Evolutionary conservation across 306 rosid genomes (phyloP).

Genomic region (Rosa multiflora): DNA sequence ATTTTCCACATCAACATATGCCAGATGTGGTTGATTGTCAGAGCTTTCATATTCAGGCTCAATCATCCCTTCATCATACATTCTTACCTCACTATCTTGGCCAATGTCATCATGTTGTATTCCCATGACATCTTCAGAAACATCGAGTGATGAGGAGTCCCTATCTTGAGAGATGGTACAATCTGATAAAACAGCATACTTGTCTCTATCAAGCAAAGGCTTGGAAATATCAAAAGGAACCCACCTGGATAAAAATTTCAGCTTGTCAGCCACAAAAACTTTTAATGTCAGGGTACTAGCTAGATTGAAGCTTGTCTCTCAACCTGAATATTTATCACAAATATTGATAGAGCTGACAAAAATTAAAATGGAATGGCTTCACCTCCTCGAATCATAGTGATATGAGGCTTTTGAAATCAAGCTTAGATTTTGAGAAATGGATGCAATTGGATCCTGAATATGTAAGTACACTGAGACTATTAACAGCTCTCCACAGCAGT

Average conservation of each 20-base stretch:
- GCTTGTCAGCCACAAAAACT: conserved; percentile 33
- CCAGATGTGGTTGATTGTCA: conserved; percentile 47
- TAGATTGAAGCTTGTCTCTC: background rate
- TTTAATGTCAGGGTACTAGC: background rate
- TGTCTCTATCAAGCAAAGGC: conserved; percentile 75
- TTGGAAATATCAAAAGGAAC: conserved; percentile 62
- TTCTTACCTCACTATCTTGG: conserved; percentile 42
- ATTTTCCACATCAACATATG: conserved; percentile 38
- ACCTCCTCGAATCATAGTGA: background rate
- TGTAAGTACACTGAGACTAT: background rate
- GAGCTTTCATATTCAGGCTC: conserved; percentile 55
- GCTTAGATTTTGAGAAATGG: background rate
- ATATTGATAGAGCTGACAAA: background rate
- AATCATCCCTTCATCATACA: conserved; percentile 54
- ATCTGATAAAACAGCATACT: conserved; percentile 76
- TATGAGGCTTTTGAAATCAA: background rate
- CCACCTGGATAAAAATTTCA: conserved; percentile 64
- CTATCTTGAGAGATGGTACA: conserved; percentile 51
- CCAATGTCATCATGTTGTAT: conserved; percentile 38
- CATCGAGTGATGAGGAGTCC: conserved; percentile 39
- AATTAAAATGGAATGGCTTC: background rate
- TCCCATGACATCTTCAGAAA: conserved; percentile 43
- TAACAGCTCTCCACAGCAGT: background rate
- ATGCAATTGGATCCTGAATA: conserved; percentile 1
- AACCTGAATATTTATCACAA: background rate